Base-by-base conservation (phyloP, 2,329 filamentous ascomycete species). In the Colletotrichum musae region DNA sequence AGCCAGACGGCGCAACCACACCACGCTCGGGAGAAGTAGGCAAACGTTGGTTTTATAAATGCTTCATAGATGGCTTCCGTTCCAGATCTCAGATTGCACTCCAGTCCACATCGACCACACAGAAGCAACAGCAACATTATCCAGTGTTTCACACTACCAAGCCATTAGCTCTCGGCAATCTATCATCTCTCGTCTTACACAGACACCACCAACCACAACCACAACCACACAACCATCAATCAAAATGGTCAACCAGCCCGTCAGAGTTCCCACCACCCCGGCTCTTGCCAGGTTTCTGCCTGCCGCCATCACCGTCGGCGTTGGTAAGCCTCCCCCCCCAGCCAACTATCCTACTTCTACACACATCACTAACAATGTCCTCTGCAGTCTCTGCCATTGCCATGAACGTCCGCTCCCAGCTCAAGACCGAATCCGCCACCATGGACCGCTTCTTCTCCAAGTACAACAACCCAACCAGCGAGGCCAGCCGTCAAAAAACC, bases 401-500 rank as follows among this genome's bases (percentile, higher is more conserved):
- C n/a, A 66, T 72, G 68, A 81, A 79, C 69, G 75, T 82, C 59
- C 72, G 72, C 59, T 72, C 68, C 15, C 80, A 81, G 56, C 76
- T 82, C 51, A 61, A 70, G 48, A 73, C 64, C 36, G 77, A 79
- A 62, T 80, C 80, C 5, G 71, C 72, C 36, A 77, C 75, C 5
- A 78, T 82, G 74, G 81, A 82, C 70, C 76, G 76, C 48, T 80
- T 76, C 70, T 82, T 82, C 68, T 64, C 77, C 43, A 76, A 78
- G 65, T 82, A 82, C 75, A 77, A 80, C 73, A 80, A 76, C 7
- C 71, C 78, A 6, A 70, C 79, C 68, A 82, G 80, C 66, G 79
- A 82, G 61, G 77, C 76, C 5, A 75, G 74, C 15, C 75, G 80
- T 28, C 72, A 69, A 59, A 78, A 63, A 41, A 73, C 78, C 26